Evolutionary conservation across 2,329 filamentous ascomycete species (phyloP), one percentile per base, ranked within the genome.

Genomic region (Ceratocystis papillata): DNA sequence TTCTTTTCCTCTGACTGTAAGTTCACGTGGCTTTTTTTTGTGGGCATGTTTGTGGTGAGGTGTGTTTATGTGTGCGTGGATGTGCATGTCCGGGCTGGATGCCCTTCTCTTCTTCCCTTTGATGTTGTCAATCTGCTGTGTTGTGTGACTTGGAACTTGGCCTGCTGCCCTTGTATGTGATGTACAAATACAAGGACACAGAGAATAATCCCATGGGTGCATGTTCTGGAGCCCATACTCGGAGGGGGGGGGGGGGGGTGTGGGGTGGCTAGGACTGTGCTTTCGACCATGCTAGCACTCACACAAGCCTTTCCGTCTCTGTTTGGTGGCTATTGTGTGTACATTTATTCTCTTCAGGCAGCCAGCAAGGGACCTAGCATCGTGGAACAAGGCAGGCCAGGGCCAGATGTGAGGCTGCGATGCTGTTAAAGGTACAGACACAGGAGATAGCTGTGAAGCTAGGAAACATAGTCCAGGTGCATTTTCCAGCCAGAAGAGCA

Each of bases 21-120:
- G 48, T 50, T 50, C 48, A 50, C 48, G 48, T 50, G 48, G 48
- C 48, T 50, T 25, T 20, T 50, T 50, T 50, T 50, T 50, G n/a
- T 22, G n/a, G 48, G 46, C 20, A 48, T 48, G 17, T 20, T 48
- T 48, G 17, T 50, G 17, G 37, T 41, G 37, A 41, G 48, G 48
- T 20, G n/a, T 50, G 17, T 8, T 25, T 50, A 5, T 50, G 46
- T 22, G 48, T 50, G 48, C 20, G 48, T 50, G 48, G 7, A 12
- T 41, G 37, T 50, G 48, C 20, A 12, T 50, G 48, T 50, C 48
- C 22, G 20, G 48, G 20, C 37, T 37, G 37, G 37, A 41, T 41
- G 12, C 37, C 37, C 37, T 50, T 50, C 17, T 22, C 22, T 20
- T 22, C 48, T 50, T 22, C 48, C 48, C n/a, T 25, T 50, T 50